These are phyloP conservation scores for Termitomyces sp. DNA, from an alignment of 768 basidiomycete genomes.

Conservation along the genomic window DNA sequence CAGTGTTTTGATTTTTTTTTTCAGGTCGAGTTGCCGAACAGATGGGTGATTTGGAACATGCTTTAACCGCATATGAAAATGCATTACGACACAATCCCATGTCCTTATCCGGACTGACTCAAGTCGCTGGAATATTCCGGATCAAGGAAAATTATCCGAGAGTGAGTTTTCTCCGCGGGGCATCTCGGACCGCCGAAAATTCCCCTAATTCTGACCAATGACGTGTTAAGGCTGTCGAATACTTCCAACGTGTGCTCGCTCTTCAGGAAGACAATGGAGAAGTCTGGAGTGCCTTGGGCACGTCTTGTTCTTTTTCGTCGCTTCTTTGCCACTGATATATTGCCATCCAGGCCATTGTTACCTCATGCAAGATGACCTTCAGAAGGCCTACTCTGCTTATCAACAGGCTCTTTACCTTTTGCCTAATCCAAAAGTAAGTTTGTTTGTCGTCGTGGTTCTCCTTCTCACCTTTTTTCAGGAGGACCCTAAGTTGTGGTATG, in stretches of 20 bases:
- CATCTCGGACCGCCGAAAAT: slow-evolving; percentile 20
- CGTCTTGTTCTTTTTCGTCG: slow-evolving; percentile 18
- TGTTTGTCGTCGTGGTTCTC: slow-evolving; percentile 6
- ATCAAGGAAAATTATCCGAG: slow-evolving; percentile 97
- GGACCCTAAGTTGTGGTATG: slow-evolving; percentile 99
- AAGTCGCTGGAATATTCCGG: slow-evolving; percentile 93
- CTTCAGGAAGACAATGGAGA: slow-evolving; percentile 96
- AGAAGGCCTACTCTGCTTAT: slow-evolving; percentile 97
- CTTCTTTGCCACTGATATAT: slow-evolving; percentile 14
- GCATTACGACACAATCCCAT: slow-evolving; percentile 93
- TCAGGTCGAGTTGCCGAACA: slow-evolving; percentile 93
- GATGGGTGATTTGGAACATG: slow-evolving; percentile 90
- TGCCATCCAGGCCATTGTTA: slow-evolving; percentile 78
- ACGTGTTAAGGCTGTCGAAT: slow-evolving; percentile 83
- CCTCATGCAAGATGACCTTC: slow-evolving; percentile 98
- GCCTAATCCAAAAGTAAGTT: slow-evolving; percentile 83
- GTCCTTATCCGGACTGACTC: slow-evolving; percentile 85
- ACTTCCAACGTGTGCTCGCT: slow-evolving; percentile 87
- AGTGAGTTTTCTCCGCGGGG: slow-evolving; percentile 49
- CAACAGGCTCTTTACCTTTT: slow-evolving; percentile 96
- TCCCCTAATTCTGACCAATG: slow-evolving; percentile 24
- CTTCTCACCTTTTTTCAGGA: slow-evolving; percentile 37
- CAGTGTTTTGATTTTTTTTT: slow-evolving; percentile 17
- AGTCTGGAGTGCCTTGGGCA: slow-evolving; percentile 95
- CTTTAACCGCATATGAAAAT: slow-evolving; percentile 89